Conservation (phyloP, 768 basidiomycete genomes). For the Mycena rosella region DNA sequence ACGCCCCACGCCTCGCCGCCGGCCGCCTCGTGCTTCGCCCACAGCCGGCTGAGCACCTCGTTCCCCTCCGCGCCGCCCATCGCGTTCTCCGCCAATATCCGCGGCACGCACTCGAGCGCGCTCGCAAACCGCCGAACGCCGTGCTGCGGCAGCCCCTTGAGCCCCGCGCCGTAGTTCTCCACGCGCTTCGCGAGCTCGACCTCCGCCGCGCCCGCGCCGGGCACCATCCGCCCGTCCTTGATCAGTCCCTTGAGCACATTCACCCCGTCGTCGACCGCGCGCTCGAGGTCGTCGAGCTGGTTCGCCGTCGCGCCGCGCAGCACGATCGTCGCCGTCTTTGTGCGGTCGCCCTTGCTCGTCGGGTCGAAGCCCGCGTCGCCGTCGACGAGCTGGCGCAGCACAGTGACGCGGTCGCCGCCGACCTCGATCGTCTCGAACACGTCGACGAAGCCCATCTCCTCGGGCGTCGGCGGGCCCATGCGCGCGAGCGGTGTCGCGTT, state of each 20-base stretch:
- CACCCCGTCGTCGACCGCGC: slow-evolving; percentile 96
- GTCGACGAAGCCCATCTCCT: slow-evolving; percentile 95
- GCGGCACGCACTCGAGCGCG: slow-evolving; percentile 92
- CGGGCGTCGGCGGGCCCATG: slow-evolving; percentile 94
- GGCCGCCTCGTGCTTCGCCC: slow-evolving; percentile 89
- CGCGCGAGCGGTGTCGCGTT: slow-evolving; percentile 97
- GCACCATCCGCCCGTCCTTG: slow-evolving; percentile 90
- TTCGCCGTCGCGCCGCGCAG: slow-evolving; percentile 96
- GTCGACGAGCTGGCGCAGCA: slow-evolving; percentile 83
- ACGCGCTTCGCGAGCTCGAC: slow-evolving; percentile 90
- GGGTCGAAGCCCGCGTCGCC: slow-evolving; percentile 78
- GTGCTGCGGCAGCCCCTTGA: slow-evolving; percentile 94
- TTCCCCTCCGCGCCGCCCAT: slow-evolving; percentile 92
- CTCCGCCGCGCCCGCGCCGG: slow-evolving; percentile 96
- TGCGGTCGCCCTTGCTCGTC: slow-evolving; percentile 70
- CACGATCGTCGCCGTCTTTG: slow-evolving; percentile 93
- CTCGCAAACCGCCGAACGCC: slow-evolving; percentile 90
- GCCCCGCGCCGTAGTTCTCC: slow-evolving; percentile 86
- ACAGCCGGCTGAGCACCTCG: slow-evolving; percentile 89
- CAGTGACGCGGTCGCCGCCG: slow-evolving; percentile 97
- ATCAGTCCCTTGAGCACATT: slow-evolving; percentile 94
- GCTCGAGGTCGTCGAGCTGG: slow-evolving; percentile 94
- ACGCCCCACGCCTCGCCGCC: slow-evolving; percentile 86
- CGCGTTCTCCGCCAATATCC: slow-evolving; percentile 96
- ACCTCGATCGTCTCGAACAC: slow-evolving; percentile 96